These are phyloP conservation scores for Globisporangium barbulae DNA, from an alignment of 352 stramenopile genomes.

Conservation along the genomic window DNA sequence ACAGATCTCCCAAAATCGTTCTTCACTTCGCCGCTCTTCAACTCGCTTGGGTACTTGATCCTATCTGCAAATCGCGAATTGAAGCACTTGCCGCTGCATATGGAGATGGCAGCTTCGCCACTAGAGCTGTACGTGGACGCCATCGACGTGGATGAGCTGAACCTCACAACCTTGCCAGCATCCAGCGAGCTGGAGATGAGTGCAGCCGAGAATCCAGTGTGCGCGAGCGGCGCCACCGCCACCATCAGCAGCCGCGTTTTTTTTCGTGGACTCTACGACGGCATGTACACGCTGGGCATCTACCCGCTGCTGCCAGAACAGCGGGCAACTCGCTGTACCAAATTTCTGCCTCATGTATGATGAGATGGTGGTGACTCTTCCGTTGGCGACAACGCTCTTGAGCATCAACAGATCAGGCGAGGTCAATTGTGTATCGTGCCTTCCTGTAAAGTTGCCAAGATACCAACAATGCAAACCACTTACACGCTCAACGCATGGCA, in stretches of 20 bases:
- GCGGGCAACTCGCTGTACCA: background rate
- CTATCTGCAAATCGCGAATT: slow-evolving; percentile 5
- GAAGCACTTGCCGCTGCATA: background rate
- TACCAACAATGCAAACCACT: background rate
- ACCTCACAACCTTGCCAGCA: background rate
- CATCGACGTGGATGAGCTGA: background rate
- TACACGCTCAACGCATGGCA: background rate
- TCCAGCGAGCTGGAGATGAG: slow-evolving; percentile 5
- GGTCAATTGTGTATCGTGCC: background rate
- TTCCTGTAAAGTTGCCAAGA: background rate
- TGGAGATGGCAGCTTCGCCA: background rate
- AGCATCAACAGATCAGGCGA: background rate
- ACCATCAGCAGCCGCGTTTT: background rate
- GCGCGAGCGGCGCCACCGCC: background rate
- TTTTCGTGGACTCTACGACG: slow-evolving; percentile 4
- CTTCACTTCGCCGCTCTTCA: background rate
- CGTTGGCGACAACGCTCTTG: background rate
- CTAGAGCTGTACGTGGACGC: slow-evolving; percentile 12
- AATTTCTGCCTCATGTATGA: background rate
- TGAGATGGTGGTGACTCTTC: background rate
- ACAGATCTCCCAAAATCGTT: slow-evolving; percentile 1
- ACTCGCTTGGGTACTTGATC: slow-evolving; percentile 2
- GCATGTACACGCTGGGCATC: slow-evolving; percentile 12
- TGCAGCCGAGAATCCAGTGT: slow-evolving; percentile 10
- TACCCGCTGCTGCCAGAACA: slow-evolving; percentile 7